Base-by-base conservation (phyloP, 2,329 filamentous ascomycete genomes). In the Fusarium sp. region DNA sequence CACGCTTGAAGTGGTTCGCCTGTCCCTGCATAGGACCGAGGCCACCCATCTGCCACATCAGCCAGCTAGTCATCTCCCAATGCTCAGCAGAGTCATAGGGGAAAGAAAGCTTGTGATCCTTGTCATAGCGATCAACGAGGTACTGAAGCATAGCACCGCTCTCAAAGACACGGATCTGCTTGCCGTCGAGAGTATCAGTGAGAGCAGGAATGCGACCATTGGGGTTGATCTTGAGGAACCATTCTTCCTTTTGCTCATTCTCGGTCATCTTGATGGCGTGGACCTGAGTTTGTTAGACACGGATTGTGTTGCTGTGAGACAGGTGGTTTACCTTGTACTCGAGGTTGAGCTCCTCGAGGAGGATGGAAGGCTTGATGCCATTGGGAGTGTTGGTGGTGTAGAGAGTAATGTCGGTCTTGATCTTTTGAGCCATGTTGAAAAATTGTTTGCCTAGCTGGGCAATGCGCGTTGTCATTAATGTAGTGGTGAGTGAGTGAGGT, bases 171-270 rank as follows among this genome's bases (percentile, higher is more conserved):
- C 87, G 86, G 77, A 97, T 93, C 34, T 84, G 83, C 78, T 91
- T 83, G 72, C 93, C 92, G 78, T 96, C 90, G 78, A 92, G 91
- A 9, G 85, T 92, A 81, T 97, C 94, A 10, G 92, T 96, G 53
- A 97, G 76, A 61, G 94, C 94, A 6, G 94, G 94, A 74, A 97
- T 97, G 72, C 94, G 92, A 70, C 94, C 94, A 79, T 97, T 97
- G 69, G 94, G 94, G 81, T 97, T 97, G 82, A 97, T 97, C 55
- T 90, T 90, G 29, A 97, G 87, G 82, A 95, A 98, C 93, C 93
- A 97, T 18, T 88, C 88, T 79, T 95, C 83, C 78, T 96, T 97
- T 75, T 97, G 93, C n/a, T 84, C 86, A 78, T 94, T 92, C 69
- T 92, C 92, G 68, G 79, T 83, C 63, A 97, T 86, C n/a, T 92